phyloP scores from a whole-genome alignment of 129 eudicot species.

The Mikania micrantha region DNA sequence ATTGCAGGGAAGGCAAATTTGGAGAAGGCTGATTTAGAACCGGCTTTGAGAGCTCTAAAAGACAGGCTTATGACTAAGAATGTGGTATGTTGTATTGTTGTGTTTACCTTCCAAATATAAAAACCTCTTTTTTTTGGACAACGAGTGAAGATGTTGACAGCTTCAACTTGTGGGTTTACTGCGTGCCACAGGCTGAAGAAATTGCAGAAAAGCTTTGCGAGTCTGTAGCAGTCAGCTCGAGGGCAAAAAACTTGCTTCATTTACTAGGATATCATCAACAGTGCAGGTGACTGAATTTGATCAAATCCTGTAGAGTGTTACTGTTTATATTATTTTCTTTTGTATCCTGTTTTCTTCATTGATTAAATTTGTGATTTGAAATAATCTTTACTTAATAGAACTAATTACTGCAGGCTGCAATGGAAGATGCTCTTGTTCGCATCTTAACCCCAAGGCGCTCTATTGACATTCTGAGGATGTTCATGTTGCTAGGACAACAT shows the following conservation, averaged over 20 bases:
- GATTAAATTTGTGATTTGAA: background rate
- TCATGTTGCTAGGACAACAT: conserved; percentile 79
- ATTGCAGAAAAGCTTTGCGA: conserved; percentile 95
- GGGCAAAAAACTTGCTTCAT: conserved; percentile 87
- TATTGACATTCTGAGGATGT: conserved; percentile 95
- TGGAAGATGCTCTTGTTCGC: conserved; percentile 99
- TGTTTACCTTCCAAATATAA: background rate
- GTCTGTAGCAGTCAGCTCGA: conserved; percentile 92
- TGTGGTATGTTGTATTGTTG: conserved; percentile 63
- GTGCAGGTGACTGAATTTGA: conserved; percentile 55
- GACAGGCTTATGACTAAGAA: conserved; percentile 97
- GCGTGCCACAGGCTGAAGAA: conserved; percentile 71
- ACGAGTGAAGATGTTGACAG: background rate
- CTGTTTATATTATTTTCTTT: background rate
- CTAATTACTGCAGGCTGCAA: conserved; percentile 58
- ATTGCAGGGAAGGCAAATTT: conserved; percentile 95
- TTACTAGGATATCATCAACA: conserved; percentile 92
- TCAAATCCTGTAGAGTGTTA: background rate
- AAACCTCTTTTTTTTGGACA: background rate
- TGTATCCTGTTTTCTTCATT: background rate
- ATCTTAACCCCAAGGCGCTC: conserved; percentile 91
- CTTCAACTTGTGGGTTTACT: conserved; percentile 12
- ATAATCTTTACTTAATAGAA: conserved; percentile 17
- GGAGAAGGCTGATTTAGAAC: conserved; percentile 89
- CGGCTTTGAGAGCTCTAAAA: conserved; percentile 90